These are phyloP conservation scores for Amaranthus cruentus DNA, from an alignment of 148 eudicot genomes.

Conservation along the genomic window DNA sequence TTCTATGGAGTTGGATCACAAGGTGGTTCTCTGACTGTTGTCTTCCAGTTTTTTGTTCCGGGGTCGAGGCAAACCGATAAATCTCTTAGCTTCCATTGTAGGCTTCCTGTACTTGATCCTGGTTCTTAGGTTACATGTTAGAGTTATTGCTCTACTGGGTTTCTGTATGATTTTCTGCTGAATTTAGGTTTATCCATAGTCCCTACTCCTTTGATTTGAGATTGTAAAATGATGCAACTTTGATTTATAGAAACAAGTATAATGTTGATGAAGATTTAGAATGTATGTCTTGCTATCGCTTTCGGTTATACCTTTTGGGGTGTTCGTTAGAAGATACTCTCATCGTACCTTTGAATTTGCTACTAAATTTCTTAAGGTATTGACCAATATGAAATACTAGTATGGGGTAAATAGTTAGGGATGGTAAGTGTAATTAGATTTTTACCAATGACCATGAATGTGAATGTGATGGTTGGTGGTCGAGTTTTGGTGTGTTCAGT, in stretches of 20 bases:
- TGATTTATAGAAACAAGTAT: neutral
- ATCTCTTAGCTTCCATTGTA: conserved; percentile 77
- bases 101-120: conserved; percentile 87
- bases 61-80: conserved; percentile 81
- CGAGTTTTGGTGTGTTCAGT: no score
- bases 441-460: no score
- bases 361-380: no score
- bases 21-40: conserved; percentile 74
- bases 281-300: no score
- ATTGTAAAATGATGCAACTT: neutral
- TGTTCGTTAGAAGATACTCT: no score
- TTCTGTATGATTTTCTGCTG: neutral
- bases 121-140: conserved; percentile 28
- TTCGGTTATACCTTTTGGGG: no score
- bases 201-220: neutral
- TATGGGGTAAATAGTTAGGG: no score
- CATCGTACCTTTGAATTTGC: no score
- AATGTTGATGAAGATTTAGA: no score
- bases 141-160: neutral
- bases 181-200: neutral
- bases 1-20: conserved; percentile 73
- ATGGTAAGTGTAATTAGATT: no score
- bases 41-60: conserved; percentile 82
- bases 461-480: no score
- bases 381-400: no score